Percentiles rank a stretch among this genome's conserved stretches.
Evolutionary conservation across 352 stramenopile species (phyloP).

Genomic region (Chrysophaeum taylorii): DNA sequence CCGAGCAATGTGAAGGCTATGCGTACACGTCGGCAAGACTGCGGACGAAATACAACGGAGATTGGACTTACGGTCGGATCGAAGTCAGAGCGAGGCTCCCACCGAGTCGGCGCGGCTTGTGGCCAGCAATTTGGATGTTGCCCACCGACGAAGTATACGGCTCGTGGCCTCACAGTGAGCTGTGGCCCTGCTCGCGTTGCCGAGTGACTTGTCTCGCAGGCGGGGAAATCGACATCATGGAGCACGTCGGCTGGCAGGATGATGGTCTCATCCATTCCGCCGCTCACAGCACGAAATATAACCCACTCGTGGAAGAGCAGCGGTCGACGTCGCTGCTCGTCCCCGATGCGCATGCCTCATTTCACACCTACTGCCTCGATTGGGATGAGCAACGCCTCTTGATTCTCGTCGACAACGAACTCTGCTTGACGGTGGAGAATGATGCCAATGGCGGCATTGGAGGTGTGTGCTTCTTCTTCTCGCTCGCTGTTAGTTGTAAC

Average conservation of each 20-base stretch:
- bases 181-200: too few relatives aligned
- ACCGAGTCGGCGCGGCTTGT: neutral
- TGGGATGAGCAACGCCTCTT: neutral
- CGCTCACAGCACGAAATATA: neutral
- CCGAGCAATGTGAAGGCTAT: neutral
- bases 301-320: neutral
- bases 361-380: constrained; percentile 2
- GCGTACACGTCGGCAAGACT: neutral
- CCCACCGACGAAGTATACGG: constrained; percentile 7
- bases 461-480: too few relatives aligned
- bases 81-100: constrained; percentile 6
- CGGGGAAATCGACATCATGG: constrained; percentile 15
- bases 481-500: too few relatives aligned
- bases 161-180: neutral
- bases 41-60: neutral
- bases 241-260: constrained; percentile 12
- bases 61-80: constrained; percentile 10
- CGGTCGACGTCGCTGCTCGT: neutral
- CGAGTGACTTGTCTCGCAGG: too few relatives aligned
- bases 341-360: neutral
- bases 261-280: neutral
- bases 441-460: too few relatives aligned
- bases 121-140: constrained; percentile 11
- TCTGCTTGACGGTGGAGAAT: neutral
- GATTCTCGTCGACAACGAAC: constrained; percentile 10